A percentile compares a stretch with the other conserved stretches of the same genome.
Conservation (phyloP, 202 grass and related monocot species). For the Hordeum pubiflorum region DNA sequence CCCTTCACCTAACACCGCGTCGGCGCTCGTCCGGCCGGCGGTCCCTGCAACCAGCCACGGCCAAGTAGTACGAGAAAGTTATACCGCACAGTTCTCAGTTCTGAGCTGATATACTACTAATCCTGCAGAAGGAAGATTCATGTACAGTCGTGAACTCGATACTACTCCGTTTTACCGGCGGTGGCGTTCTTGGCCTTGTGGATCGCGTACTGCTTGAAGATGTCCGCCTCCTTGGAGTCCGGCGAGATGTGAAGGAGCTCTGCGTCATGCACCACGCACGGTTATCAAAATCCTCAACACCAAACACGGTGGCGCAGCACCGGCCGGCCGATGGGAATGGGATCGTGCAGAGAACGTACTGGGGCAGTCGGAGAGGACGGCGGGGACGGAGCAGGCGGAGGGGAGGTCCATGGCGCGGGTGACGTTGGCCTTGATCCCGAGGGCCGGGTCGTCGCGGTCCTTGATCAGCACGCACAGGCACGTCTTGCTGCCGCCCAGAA, state of each 20-base stretch:
- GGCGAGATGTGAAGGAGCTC: slow-evolving; percentile 33
- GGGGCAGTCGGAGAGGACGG: slow-evolving; percentile 53
- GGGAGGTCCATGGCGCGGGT: slow-evolving; percentile 49
- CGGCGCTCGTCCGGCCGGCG: too few relatives aligned
- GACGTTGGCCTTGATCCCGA: slow-evolving; percentile 72
- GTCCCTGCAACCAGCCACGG: too few relatives aligned
- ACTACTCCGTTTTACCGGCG: too few relatives aligned
- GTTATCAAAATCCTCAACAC: neutral
- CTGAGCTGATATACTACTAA: too few relatives aligned
- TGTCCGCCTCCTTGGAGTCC: slow-evolving; percentile 30
- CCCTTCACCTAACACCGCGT: too few relatives aligned
- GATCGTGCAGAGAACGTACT: neutral
- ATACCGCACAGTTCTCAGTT: too few relatives aligned
- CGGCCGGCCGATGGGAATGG: too few relatives aligned
- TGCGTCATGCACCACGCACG: neutral
- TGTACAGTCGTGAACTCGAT: too few relatives aligned
- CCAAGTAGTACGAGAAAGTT: too few relatives aligned
- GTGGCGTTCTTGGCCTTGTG: slow-evolving; percentile 22
- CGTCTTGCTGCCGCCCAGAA: slow-evolving; percentile 39
- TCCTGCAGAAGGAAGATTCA: too few relatives aligned
- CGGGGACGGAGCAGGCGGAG: neutral
- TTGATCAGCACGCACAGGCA: slow-evolving; percentile 76
- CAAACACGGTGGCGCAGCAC: too few relatives aligned
- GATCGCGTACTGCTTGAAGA: slow-evolving; percentile 36
- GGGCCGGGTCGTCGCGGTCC: slow-evolving; percentile 60